These are phyloP conservation scores for Seiridium unicorne DNA, from an alignment of 2,329 filamentous ascomycete genomes.

Conservation along the genomic window DNA sequence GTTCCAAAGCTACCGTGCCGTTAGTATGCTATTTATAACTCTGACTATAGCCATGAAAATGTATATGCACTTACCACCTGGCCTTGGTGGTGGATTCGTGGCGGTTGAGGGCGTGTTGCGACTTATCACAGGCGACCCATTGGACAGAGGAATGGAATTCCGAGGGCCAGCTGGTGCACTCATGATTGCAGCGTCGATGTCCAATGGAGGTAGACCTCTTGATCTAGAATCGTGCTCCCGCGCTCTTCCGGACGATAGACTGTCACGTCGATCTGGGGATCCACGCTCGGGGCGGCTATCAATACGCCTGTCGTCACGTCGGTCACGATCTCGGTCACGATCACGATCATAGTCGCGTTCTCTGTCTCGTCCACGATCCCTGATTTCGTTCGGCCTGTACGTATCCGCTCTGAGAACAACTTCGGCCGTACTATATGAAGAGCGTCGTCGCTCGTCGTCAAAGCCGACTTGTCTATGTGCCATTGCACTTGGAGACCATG, in stretches of 20 bases:
- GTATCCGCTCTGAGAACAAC: slow-evolving; percentile 4
- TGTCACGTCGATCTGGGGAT: background rate
- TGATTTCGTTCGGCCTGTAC: background rate
- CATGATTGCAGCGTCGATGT: background rate
- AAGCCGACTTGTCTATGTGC: slow-evolving; percentile 6
- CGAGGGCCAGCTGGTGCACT: background rate
- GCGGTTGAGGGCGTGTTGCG: background rate
- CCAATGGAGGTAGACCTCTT: background rate
- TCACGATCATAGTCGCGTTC: slow-evolving; percentile 15
- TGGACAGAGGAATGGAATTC: background rate
- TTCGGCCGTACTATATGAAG: background rate
- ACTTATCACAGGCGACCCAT: background rate
- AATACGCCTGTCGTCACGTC: background rate
- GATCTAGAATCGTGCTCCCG: background rate
- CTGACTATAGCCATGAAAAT: too few relatives aligned
- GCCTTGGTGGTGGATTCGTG: background rate
- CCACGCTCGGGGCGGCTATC: background rate
- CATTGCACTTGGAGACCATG: background rate
- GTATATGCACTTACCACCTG: background rate
- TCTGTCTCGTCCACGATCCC: slow-evolving; percentile 17
- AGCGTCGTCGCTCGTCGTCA: slow-evolving; percentile 16
- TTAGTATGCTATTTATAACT: background rate
- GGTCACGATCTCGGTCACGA: slow-evolving; percentile 6
- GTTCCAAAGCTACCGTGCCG: background rate
- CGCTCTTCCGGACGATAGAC: background rate